Conservation (phyloP, 306 rosid species). For the Lablab purpureus region DNA sequence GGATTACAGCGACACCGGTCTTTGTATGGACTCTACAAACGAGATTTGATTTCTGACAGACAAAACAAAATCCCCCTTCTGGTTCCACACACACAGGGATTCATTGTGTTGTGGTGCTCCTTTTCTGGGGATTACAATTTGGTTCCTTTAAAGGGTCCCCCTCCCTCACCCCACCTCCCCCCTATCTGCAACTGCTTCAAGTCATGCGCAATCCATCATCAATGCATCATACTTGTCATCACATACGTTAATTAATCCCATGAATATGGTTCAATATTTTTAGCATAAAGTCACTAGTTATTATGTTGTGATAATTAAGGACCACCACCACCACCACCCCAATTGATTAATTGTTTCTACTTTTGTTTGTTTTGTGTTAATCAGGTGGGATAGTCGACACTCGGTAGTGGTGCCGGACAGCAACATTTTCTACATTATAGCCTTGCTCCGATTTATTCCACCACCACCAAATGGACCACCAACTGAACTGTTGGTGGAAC, state of each 20-base stretch:
- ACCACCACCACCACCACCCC: neutral
- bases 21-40: conserved; percentile 53
- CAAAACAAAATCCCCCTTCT: conserved; percentile 50
- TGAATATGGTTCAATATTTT: too few relatives aligned
- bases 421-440: conserved; percentile 87
- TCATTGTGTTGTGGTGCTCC: conserved; percentile 18
- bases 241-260: too few relatives aligned
- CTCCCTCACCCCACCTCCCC: conserved; percentile 37
- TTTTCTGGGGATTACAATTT: conserved; percentile 47
- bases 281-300: neutral
- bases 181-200: conserved; percentile 43
- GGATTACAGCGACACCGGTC: conserved; percentile 57
- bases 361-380: neutral
- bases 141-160: conserved; percentile 46
- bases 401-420: conserved; percentile 80
- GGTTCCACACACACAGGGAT: conserved; percentile 52
- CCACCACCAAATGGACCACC: conserved; percentile 66
- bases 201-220: conserved; percentile 40
- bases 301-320: neutral
- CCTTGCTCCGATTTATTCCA: conserved; percentile 73
- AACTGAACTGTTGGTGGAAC: conserved; percentile 59
- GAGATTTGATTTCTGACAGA: conserved; percentile 29
- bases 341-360: neutral
- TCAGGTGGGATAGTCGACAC: conserved; percentile 92
- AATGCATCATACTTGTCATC: too few relatives aligned